phyloP scores from a whole-genome alignment of 345 rosid genomes.

The Gossypioides kirkii region DNA sequence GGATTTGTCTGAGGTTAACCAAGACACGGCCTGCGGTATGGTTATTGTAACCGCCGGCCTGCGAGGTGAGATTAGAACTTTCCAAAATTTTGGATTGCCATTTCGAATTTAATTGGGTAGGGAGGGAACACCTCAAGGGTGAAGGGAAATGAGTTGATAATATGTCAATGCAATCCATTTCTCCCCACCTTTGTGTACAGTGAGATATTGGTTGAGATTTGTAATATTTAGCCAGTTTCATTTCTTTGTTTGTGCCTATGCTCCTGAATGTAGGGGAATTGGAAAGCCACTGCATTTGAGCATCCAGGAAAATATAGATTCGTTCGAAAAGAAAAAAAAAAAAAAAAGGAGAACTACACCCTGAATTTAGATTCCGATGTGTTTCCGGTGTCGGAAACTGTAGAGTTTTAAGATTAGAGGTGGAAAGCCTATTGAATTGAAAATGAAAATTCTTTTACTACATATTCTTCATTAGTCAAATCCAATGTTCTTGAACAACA shows the following conservation, averaged over 20 bases:
- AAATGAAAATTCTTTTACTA: constrained; percentile 37
- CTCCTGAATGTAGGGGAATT: not conserved
- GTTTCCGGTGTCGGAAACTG: constrained; percentile 34
- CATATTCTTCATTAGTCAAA: constrained; percentile 14
- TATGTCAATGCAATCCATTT: constrained; percentile 13
- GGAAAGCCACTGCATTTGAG: not conserved
- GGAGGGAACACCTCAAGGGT: constrained; percentile 7
- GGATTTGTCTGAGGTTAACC: constrained; percentile 46
- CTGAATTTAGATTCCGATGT: not conserved
- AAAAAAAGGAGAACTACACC: not conserved
- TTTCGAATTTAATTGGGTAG: constrained; percentile 38
- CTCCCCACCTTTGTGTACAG: not conserved
- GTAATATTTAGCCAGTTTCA: not conserved
- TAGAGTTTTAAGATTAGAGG: constrained; percentile 41
- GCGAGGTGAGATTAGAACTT: constrained; percentile 76
- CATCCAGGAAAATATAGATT: not conserved
- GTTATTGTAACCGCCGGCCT: constrained; percentile 89
- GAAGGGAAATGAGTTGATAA: constrained; percentile 20
- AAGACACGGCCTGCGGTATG: constrained; percentile 66
- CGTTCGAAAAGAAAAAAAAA: not conserved
- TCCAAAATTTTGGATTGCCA: constrained; percentile 92
- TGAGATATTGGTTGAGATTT: not conserved
- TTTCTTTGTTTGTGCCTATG: not conserved
- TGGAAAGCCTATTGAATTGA: constrained; percentile 37
- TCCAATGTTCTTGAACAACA: not conserved